These are phyloP conservation scores for Anthostomella pinea DNA, from an alignment of 2,329 filamentous ascomycete species.

Conservation along the genomic window DNA sequence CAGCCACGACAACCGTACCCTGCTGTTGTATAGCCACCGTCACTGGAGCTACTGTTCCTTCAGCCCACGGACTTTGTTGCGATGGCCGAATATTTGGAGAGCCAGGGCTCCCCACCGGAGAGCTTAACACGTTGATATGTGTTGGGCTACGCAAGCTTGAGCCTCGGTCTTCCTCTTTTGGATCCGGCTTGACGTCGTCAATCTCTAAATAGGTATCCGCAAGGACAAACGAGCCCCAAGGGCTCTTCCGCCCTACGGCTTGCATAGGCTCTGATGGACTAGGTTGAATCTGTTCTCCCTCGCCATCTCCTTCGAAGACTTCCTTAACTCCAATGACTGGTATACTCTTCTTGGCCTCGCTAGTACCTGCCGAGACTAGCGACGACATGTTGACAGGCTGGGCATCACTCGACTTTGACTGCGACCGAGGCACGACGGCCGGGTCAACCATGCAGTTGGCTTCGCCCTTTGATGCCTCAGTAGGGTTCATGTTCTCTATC, in stretches of 20 bases:
- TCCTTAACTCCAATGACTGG: slow-evolving; percentile 4
- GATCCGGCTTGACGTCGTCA: slow-evolving; percentile 4
- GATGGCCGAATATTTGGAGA: slow-evolving; percentile 19
- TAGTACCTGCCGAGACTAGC: background rate
- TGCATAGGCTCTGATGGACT: slow-evolving; percentile 1
- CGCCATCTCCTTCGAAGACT: background rate
- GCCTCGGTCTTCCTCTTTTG: slow-evolving; percentile 1
- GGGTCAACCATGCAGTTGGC: no score
- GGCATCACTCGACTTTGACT: slow-evolving; percentile 13
- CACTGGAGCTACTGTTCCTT: slow-evolving; percentile 6
- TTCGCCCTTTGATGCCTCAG: no score
- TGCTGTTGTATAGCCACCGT: background rate
- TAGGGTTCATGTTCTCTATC: no score
- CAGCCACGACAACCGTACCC: background rate
- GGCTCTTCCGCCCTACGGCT: slow-evolving; percentile 22
- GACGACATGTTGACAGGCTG: slow-evolving; percentile 2
- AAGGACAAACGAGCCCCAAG: slow-evolving; percentile 19
- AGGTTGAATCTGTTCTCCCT: background rate
- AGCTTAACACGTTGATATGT: slow-evolving; percentile 4
- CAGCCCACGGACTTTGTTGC: slow-evolving; percentile 32
- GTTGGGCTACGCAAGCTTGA: slow-evolving; percentile 4
- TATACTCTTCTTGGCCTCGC: slow-evolving; percentile 1
- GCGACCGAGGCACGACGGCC: no score
- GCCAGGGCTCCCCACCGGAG: slow-evolving; percentile 7
- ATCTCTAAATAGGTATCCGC: slow-evolving; percentile 14